A percentile compares a stretch with the other conserved stretches of the same genome.
phyloP scores from a whole-genome alignment of 2,329 filamentous ascomycete genomes.

The Paecilomyces dactylethromorphus region DNA sequence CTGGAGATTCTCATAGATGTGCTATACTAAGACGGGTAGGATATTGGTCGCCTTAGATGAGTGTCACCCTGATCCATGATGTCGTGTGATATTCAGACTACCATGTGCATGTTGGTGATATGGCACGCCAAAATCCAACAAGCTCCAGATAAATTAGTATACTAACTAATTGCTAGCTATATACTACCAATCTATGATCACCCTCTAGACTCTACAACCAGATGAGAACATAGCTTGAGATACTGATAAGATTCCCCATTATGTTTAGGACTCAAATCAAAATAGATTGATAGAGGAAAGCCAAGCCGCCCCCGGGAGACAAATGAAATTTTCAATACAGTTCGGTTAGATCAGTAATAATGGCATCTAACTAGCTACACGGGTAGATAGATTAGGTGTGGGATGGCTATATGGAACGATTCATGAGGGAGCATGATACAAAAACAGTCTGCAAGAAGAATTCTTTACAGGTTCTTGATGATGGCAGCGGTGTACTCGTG shows the following conservation, averaged over 20 bases:
- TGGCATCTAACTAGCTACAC: slow-evolving; percentile 25
- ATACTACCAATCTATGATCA: background rate
- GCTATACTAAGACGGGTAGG: too few species aligned
- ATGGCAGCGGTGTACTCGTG: slow-evolving; percentile 90
- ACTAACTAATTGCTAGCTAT: background rate
- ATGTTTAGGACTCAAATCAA: background rate
- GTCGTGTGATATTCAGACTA: too few species aligned
- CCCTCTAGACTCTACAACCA: background rate
- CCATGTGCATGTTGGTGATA: too few species aligned
- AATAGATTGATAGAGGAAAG: background rate
- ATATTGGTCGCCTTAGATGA: too few species aligned
- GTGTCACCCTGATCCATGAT: too few species aligned
- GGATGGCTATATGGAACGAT: slow-evolving; percentile 24
- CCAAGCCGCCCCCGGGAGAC: background rate
- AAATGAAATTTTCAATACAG: slow-evolving; percentile 6
- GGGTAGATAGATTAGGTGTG: slow-evolving; percentile 21
- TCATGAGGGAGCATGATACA: slow-evolving; percentile 28
- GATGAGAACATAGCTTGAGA: background rate
- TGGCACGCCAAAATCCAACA: background rate
- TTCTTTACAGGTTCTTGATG: slow-evolving; percentile 57
- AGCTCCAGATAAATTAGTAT: background rate
- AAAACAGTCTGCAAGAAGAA: slow-evolving; percentile 14
- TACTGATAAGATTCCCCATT: background rate
- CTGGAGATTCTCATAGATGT: too few species aligned
- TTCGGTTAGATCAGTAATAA: slow-evolving; percentile 6